Evolutionary conservation across 2,329 filamentous ascomycete species (phyloP).

Genomic region (Eutypella sp.): DNA sequence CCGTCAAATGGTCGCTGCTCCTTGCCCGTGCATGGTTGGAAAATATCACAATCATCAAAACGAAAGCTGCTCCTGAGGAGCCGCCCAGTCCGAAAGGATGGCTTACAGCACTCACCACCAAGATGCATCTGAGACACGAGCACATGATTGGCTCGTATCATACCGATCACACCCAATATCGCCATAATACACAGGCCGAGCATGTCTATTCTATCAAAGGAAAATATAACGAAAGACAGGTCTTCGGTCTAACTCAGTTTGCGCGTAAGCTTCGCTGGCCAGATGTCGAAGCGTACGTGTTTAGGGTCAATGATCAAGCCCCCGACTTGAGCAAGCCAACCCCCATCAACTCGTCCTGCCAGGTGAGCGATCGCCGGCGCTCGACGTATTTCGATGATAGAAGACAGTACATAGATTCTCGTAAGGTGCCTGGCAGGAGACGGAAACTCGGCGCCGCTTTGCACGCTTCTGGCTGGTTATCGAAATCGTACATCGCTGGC

Average conservation of each 20-base stretch:
- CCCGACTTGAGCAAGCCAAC: conserved; percentile 37
- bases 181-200: conserved; percentile 26
- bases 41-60: conserved; percentile 55
- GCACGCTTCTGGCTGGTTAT: conserved; percentile 60
- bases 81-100: conserved; percentile 37
- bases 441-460: conserved; percentile 53
- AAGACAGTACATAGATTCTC: conserved; percentile 21
- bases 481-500: conserved; percentile 62
- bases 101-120: conserved; percentile 54
- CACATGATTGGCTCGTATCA: conserved; percentile 30
- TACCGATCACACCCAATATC: conserved; percentile 31
- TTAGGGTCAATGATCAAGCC: conserved; percentile 44
- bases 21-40: conserved; percentile 63
- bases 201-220: conserved; percentile 48
- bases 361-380: conserved; percentile 30
- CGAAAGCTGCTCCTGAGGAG: conserved; percentile 31
- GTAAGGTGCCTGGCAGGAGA: conserved; percentile 36
- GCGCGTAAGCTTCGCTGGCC: conserved; percentile 60
- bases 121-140: conserved; percentile 40
- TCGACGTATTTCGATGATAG: conserved; percentile 43
- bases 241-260: conserved; percentile 59
- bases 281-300: conserved; percentile 47
- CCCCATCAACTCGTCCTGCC: conserved; percentile 35
- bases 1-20: conserved; percentile 64
- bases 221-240: conserved; percentile 52